These are phyloP conservation scores for Hypoxylon sp. DNA, from an alignment of 2,329 filamentous ascomycete species.

Conservation along the genomic window DNA sequence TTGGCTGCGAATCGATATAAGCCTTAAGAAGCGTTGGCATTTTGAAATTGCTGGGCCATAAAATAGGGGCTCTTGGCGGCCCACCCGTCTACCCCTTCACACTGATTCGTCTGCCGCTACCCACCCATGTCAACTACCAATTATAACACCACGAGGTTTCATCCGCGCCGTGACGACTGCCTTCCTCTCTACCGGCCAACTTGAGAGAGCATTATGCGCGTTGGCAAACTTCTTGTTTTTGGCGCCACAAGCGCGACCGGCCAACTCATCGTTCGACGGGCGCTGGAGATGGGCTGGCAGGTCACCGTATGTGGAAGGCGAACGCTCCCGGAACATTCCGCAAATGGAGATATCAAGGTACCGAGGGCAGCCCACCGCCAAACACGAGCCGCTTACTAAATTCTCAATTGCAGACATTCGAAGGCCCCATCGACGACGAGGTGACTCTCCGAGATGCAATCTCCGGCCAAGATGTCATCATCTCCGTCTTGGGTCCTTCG, in stretches of 20 bases:
- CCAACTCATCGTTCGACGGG: constrained; percentile 18
- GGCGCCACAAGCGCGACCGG: constrained; percentile 17
- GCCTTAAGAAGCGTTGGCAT: too few species aligned
- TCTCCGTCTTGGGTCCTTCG: constrained; percentile 15
- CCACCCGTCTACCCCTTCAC: not conserved
- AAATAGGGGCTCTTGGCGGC: not conserved
- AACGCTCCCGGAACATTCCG: constrained; percentile 20
- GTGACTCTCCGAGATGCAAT: constrained; percentile 10
- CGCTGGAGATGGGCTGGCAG: constrained; percentile 15
- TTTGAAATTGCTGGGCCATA: not conserved
- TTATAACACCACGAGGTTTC: not conserved
- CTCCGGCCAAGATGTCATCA: constrained; percentile 18
- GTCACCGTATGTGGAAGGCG: constrained; percentile 19
- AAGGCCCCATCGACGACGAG: constrained; percentile 6
- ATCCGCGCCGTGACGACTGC: not conserved
- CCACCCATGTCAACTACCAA: not conserved
- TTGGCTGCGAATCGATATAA: too few species aligned
- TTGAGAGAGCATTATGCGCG: constrained; percentile 7
- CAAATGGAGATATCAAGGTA: constrained; percentile 19
- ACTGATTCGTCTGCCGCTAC: not conserved
- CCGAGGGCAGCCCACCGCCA: not conserved
- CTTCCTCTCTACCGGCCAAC: not conserved
- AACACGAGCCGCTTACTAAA: not conserved
- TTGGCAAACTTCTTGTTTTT: constrained; percentile 15
- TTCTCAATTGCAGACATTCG: not conserved